phyloP scores from a whole-genome alignment of 768 basidiomycete genomes.

The Cystofilobasidium capitatum region DNA sequence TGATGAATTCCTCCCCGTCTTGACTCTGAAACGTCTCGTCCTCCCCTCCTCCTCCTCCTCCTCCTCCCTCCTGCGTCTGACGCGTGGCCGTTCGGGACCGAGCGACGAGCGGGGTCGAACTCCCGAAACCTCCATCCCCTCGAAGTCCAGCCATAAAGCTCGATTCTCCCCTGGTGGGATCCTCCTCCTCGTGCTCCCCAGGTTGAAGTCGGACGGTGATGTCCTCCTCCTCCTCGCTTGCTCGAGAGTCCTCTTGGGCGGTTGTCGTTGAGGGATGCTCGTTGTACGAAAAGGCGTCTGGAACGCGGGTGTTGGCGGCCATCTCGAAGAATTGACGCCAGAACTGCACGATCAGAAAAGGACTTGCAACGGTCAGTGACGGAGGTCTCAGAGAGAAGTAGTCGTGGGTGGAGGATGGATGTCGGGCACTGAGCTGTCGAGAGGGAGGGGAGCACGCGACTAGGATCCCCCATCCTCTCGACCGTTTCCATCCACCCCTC shows the following conservation, averaged over 20 bases:
- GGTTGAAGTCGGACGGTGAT: neutral
- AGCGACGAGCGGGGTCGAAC: conserved; percentile 6
- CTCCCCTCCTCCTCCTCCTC: conserved; percentile 5
- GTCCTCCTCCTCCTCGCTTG: neutral
- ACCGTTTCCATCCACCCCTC: too few species aligned
- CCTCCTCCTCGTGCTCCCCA: too few species aligned
- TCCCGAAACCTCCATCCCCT: conserved; percentile 4
- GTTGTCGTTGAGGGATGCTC: neutral
- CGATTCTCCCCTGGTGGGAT: conserved; percentile 5
- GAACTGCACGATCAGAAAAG: conserved; percentile 50
- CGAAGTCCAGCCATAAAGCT: conserved; percentile 22
- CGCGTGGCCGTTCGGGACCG: conserved; percentile 1
- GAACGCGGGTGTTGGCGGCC: conserved; percentile 77
- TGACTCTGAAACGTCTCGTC: conserved; percentile 1
- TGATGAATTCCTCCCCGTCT: conserved; percentile 9
- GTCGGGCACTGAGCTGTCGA: too few species aligned
- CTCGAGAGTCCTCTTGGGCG: neutral
- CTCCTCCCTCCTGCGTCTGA: neutral
- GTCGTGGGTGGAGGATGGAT: neutral
- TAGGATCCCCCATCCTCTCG: neutral
- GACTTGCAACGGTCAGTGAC: neutral
- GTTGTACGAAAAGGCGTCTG: conserved; percentile 54
- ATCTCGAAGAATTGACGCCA: conserved; percentile 95
- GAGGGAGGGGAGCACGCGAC: neutral
- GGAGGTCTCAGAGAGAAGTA: neutral